phyloP scores from a whole-genome alignment of 371 early-diverging fungal species.

The Chytridium lagenaria region DNA sequence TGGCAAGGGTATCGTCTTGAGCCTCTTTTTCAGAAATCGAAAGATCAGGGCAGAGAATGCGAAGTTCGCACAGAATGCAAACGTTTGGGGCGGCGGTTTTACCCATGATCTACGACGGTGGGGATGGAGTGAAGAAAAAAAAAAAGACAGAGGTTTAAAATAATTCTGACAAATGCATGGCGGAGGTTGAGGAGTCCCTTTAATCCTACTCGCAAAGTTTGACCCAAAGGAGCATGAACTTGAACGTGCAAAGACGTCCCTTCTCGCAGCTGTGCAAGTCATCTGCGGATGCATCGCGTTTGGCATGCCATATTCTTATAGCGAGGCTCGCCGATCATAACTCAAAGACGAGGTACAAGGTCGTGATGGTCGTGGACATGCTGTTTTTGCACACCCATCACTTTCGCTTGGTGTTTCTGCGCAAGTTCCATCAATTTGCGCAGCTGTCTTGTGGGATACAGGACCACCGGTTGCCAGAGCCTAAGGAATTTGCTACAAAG shows the following conservation, averaged over 20 bases:
- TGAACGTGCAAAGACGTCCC: not conserved
- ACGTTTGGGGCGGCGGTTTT: not conserved
- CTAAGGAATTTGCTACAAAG: not conserved
- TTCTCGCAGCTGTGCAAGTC: not conserved
- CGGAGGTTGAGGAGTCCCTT: not conserved
- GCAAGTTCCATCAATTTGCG: not conserved
- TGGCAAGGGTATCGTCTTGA: not conserved
- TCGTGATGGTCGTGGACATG: not conserved
- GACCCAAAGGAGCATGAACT: not conserved
- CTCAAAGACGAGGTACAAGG: not conserved
- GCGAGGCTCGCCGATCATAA: not conserved
- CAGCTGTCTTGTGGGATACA: not conserved
- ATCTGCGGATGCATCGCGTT: not conserved
- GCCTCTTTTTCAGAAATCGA: not conserved
- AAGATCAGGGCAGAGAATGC: not conserved
- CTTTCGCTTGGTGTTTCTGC: not conserved
- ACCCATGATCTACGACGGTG: not conserved
- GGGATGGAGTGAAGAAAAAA: not conserved
- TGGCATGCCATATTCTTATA: not conserved
- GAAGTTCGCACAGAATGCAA: not conserved
- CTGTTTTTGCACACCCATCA: not conserved
- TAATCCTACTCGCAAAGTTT: not conserved
- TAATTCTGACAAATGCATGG: constrained; percentile 4
- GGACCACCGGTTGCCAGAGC: not conserved
- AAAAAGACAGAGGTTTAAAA: not conserved